Base-by-base conservation (phyloP, 2,329 filamentous ascomycete genomes). In the Sodiomyces alkalinus region DNA sequence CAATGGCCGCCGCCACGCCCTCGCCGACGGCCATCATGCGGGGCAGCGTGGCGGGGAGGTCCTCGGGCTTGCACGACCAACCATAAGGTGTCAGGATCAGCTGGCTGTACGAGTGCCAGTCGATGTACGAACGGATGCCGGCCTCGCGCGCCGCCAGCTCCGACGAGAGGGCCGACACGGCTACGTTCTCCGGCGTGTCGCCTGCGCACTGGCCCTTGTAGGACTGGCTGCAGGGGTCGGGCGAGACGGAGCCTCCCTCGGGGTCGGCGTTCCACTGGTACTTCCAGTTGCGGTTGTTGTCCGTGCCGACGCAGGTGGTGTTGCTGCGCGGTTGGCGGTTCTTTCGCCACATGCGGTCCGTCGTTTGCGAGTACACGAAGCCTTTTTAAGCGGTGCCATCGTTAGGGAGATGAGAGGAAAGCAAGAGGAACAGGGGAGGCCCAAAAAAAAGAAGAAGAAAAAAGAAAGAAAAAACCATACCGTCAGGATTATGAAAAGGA, bases 21-120 rank as follows among this genome's bases (percentile, higher is more conserved):
- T 33, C 30, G n/a, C 37, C 41, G n/a, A 43, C 40, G 18, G 40
- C 37, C 12, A 36, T 28, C 37, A 41, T 39, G 19, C 37, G 34
- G n/a, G 38, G 40, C 19, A 42, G 37, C 9, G 38, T 41, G n/a
- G 26, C 32, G 14, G 40, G 40, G 2, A 41, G 37, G 6, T 36
- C 34, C 7, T 38, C 40, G 15, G 39, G 27, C 20, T 36, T 31
- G 47, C 64, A 69, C 7, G 56, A 62, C 48, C 68, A 73, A 11
- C 68, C 67, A 43, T 67, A 72, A 6, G 59, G 64, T 12, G 62
- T 58, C 26, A 70, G 51, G 30, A 71, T 58, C 28, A 59, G 53
- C 39, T 72, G 65, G 10, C 55, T 55, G 48, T 72, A 74, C 14
- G 62, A 60, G 45, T 74, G 69, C 46, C 65, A 64, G 46, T 74